Percentiles rank a stretch among this genome's conserved stretches.
phyloP scores from a whole-genome alignment of 2,329 filamentous ascomycete species.

The Aspergillus tanneri region DNA sequence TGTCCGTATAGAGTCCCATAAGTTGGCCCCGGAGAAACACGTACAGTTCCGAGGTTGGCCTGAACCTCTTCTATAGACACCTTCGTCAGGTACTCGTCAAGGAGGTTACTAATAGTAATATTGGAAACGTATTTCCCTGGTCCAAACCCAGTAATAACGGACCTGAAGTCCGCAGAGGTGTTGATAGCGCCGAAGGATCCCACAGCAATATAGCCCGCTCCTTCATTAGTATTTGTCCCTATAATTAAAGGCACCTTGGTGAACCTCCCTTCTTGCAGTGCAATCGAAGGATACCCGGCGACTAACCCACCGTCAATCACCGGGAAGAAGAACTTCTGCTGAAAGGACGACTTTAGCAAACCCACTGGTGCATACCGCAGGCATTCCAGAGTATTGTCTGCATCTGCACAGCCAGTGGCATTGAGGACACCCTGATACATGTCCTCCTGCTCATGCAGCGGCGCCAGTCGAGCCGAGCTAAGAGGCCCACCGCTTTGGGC shows the following conservation, averaged over 20 bases:
- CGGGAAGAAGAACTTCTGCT: conserved; percentile 3
- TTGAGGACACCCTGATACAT: conserved; percentile 10
- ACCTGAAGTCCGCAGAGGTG: not conserved
- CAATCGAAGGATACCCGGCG: not conserved
- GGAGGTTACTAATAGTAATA: not conserved
- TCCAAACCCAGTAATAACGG: not conserved
- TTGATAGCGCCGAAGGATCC: not conserved
- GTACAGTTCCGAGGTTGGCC: not conserved
- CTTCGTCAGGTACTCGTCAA: not conserved
- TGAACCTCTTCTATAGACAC: not conserved
- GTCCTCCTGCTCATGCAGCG: conserved; percentile 5
- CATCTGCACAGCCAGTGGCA: conserved; percentile 9
- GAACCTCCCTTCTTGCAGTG: conserved; percentile 5
- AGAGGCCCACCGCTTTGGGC: conserved; percentile 15
- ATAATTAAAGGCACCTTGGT: conserved; percentile 10
- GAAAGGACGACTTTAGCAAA: conserved; percentile 5
- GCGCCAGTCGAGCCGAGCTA: conserved; percentile 1
- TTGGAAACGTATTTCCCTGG: not conserved
- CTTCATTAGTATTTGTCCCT: conserved; percentile 14
- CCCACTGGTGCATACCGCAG: conserved; percentile 7
- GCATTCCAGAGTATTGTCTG: conserved; percentile 5
- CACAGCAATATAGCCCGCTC: conserved; percentile 1
- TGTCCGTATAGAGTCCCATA: not conserved
- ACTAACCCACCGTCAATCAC: conserved; percentile 13
- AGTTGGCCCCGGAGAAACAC: not conserved